Conservation (phyloP, 2,329 filamentous ascomycete genomes). For the Nigrospora osmanthi region DNA sequence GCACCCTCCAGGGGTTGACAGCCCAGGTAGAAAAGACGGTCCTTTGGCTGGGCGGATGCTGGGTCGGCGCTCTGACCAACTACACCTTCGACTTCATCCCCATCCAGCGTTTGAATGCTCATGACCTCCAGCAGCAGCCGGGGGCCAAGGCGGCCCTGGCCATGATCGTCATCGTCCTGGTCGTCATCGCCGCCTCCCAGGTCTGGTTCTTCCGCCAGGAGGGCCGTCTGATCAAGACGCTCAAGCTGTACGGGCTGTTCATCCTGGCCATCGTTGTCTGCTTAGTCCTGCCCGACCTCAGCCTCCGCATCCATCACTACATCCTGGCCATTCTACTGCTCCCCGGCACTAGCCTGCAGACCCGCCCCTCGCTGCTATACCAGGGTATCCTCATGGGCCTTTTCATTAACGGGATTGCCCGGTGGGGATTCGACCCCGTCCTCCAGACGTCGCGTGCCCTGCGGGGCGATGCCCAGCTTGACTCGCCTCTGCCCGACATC, state of each 20-base stretch:
- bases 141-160: conserved; percentile 79
- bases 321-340: conserved; percentile 81
- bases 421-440: conserved; percentile 89
- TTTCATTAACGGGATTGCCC: conserved; percentile 87
- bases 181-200: conserved; percentile 64
- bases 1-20: conserved; percentile 62
- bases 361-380: conserved; percentile 73
- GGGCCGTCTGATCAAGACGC: conserved; percentile 68
- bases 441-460: conserved; percentile 74
- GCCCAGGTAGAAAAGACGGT: conserved; percentile 87
- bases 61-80: conserved; percentile 87
- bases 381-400: conserved; percentile 85
- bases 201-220: conserved; percentile 82
- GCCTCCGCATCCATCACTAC: conserved; percentile 86
- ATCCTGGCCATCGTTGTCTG: conserved; percentile 59
- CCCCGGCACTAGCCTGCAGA: conserved; percentile 84
- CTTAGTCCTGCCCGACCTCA: conserved; percentile 66
- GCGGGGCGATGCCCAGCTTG: conserved; percentile 57
- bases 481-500: conserved; percentile 52
- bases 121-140: conserved; percentile 83
- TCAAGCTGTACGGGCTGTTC: conserved; percentile 70
- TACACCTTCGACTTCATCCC: conserved; percentile 94
- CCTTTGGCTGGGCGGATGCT: conserved; percentile 82
- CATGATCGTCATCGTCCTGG: conserved; percentile 65
- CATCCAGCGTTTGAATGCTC: conserved; percentile 81